Evolutionary conservation across 2,329 filamentous ascomycete genomes (phyloP), one percentile per base, ranked within the genome.

Genomic region (Alternaria infectoria): DNA sequence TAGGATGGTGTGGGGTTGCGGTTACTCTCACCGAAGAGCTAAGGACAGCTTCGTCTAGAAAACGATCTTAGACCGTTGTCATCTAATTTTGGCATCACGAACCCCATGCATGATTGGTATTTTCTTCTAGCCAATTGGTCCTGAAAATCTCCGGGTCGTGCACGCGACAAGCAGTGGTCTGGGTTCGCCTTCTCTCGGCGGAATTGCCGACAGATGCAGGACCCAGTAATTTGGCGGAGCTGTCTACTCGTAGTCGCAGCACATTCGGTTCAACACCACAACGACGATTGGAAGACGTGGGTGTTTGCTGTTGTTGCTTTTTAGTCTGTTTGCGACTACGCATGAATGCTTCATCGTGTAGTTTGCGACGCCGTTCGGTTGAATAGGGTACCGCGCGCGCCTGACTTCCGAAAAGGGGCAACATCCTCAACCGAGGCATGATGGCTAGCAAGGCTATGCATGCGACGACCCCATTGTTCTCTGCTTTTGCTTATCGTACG

Each of bases 51-150:
- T 52, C 19, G 28, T 25, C 28, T 52, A 15, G 30, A 52, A 52
- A 13, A n/a, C 30, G 49, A 23, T 52, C 5, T 25, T 30, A 36
- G 36, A 32, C 28, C 30, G 9, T 25, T 17, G 5, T 11, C 13
- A 17, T 11, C 49, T 52, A 52, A 52, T 10, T n/a, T 40, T 52
- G 30, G 49, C 21, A 52, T 23, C 49, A 25, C 0, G 4, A 52
- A 30, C 19, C 36, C 28, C 19, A 13, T 26, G 25, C 30, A 51
- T 28, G 44, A 23, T 51, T 51, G 12, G 44, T 2, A 28, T 44
- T 30, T 13, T 13, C 10, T 44, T 25, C 15, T 13, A 21, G 49
- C 49, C 26, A 30, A 61, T 58, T 51, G 55, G 28, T 13, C 28
- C 28, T 51, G 49, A 10, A 36, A 52, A 52, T 52, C 30, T 36